These are phyloP conservation scores for Podila horticola DNA, from an alignment of 192 early-diverging fungal species.

Conservation along the genomic window DNA sequence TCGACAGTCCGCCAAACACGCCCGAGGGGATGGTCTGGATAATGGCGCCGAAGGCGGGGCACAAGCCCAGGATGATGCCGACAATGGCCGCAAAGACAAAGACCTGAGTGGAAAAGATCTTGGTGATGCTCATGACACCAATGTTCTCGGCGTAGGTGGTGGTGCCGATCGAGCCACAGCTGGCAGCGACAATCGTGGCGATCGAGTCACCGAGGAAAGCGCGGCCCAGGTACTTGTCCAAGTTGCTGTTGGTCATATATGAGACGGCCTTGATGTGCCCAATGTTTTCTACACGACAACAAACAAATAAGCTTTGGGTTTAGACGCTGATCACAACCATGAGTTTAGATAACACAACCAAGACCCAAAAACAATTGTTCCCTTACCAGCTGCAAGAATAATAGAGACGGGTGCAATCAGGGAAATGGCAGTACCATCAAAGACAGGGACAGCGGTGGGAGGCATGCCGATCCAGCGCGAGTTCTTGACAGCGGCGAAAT, in stretches of 20 bases:
- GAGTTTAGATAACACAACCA: constrained; percentile 1
- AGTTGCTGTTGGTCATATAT: constrained; percentile 55
- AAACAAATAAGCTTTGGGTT: no score
- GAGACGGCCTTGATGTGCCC: constrained; percentile 67
- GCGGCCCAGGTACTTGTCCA: constrained; percentile 64
- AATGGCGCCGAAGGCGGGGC: constrained; percentile 68
- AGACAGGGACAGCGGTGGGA: constrained; percentile 51
- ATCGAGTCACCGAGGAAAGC: constrained; percentile 67
- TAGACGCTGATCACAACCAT: no score
- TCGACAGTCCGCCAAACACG: constrained; percentile 64
- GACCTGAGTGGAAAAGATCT: constrained; percentile 63
- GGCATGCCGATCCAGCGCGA: constrained; percentile 64
- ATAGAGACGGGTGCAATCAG: constrained; percentile 61
- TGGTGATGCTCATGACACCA: constrained; percentile 63
- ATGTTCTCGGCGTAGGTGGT: constrained; percentile 73
- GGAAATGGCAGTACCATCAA: constrained; percentile 59
- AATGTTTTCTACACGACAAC: constrained; percentile 68
- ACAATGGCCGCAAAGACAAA: constrained; percentile 64
- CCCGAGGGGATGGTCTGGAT: constrained; percentile 63
- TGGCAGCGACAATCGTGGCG: constrained; percentile 60
- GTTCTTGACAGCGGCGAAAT: constrained; percentile 49
- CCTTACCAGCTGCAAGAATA: constrained; percentile 1
- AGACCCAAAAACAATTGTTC: background rate
- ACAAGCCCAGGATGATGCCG: constrained; percentile 64
- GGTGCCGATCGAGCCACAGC: constrained; percentile 59